Evolutionary conservation across 495 filamentous ascomycete genomes (phyloP), one percentile per base, ranked within the genome.

Genomic region (Baudoinia panamericana): DNA sequence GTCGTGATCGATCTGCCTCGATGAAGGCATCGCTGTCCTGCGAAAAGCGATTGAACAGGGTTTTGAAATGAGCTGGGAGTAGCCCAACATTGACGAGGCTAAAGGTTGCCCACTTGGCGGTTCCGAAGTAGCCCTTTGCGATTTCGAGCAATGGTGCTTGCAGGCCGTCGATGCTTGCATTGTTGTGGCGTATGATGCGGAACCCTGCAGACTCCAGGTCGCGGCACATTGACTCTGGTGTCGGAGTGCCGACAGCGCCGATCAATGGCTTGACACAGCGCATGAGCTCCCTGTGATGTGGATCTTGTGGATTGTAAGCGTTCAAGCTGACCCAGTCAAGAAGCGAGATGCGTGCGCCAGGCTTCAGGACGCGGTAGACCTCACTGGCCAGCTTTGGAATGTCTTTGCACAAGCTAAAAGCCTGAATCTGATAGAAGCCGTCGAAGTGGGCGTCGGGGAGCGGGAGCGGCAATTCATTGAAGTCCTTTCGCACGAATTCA

Each of bases 401-500:
- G 37, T 76, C 70, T 49, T 72, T 72, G 63, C 71, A 76, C 8
- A 77, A 58, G 40, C 68, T 72, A 29, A 76, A 61, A 1, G 73
- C 73, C 46, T 77, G 73, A 56, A 77, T 76, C 61, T 77, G 68
- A 59, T 77, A 77, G 50, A 77, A 74, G 41, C 65, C 72, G 38
- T 77, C 71, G 58, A 77, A 75, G 44, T 60, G 60, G 32, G 57
- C 59, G 50, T 74, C 63, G 13, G 51, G 67, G 35, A 77, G 73
- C 6, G 73, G 73, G 7, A 76, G 59, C 3, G 73, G 73, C 20
- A 75, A 63, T 38, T 55, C 58, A 55, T 77, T 77, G 56, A 75
- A 70, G 45, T 76, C 72, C 45, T 67, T 66, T 16, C 63, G 59
- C 41, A 74, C 55, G 48, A 77, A 77, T 37, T 56, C 57, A 48